Percentiles rank a stretch among this genome's conserved stretches.
These are phyloP conservation scores for Pleurotus cornucopiae DNA, from an alignment of 768 basidiomycete species.

Conservation along the genomic window DNA sequence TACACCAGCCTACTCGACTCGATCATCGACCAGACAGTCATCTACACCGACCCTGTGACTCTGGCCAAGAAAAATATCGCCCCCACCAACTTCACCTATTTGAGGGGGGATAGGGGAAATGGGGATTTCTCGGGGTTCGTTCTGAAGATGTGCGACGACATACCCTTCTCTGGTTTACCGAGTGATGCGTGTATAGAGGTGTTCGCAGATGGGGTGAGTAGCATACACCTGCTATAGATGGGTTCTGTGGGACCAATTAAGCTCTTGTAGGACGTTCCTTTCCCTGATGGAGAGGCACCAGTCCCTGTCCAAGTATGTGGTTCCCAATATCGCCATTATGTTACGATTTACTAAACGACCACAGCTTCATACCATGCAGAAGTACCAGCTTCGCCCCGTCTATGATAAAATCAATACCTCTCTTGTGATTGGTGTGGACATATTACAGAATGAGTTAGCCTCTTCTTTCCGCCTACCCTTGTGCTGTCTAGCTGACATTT, in stretches of 20 bases:
- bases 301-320: not conserved
- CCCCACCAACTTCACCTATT: slow-evolving; percentile 28
- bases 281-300: not conserved
- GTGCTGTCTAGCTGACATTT: too few relatives aligned
- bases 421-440: not conserved
- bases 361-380: not conserved
- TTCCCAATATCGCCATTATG: too few relatives aligned
- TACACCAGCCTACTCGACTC: slow-evolving; percentile 29
- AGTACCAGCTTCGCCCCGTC: not conserved
- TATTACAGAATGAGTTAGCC: not conserved
- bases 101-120: slow-evolving; percentile 22
- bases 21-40: slow-evolving; percentile 25
- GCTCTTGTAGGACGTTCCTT: not conserved
- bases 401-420: not conserved
- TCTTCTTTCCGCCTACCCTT: too few relatives aligned
- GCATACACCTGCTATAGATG: slow-evolving; percentile 5
- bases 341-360: not conserved
- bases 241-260: not conserved
- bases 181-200: slow-evolving; percentile 29
- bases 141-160: slow-evolving; percentile 40
- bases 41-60: not conserved
- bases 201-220: slow-evolving; percentile 23
- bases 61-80: slow-evolving; percentile 18
- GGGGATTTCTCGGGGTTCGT: slow-evolving; percentile 17
- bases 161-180: slow-evolving; percentile 30